These are phyloP conservation scores for Mortierella polycephala DNA, from an alignment of 371 early-diverging fungal genomes.

Conservation along the genomic window DNA sequence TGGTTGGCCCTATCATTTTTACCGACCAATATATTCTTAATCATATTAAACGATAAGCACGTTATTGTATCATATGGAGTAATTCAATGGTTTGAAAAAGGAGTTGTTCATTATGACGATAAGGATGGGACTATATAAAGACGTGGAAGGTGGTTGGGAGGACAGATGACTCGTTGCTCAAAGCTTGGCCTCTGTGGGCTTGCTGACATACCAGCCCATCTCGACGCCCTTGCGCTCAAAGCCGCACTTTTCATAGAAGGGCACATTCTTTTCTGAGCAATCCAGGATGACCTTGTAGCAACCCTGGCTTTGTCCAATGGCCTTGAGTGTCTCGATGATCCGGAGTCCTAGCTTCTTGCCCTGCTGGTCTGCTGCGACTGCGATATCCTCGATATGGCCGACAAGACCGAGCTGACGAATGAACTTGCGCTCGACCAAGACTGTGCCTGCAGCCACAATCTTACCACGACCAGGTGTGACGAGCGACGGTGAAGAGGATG, in stretches of 20 bases:
- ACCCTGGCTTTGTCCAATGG: constrained; percentile 70
- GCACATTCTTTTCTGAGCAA: constrained; percentile 87
- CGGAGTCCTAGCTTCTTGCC: constrained; percentile 87
- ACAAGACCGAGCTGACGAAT: constrained; percentile 88
- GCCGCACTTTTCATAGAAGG: constrained; percentile 97
- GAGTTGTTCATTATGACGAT: background rate
- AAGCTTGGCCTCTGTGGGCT: constrained; percentile 36
- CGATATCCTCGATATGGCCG: constrained; percentile 95
- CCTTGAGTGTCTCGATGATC: constrained; percentile 81
- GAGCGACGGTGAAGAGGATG: constrained; percentile 31
- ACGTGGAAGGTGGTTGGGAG: background rate
- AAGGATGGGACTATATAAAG: constrained; percentile 1
- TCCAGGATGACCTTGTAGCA: constrained; percentile 91
- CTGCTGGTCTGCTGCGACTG: constrained; percentile 90
- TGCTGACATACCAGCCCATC: constrained; percentile 78
- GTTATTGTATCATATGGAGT: background rate
- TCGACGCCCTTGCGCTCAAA: constrained; percentile 87
- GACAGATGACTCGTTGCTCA: background rate
- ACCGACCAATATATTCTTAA: background rate
- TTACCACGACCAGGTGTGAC: constrained; percentile 54
- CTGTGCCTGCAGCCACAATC: constrained; percentile 95
- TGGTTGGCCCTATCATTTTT: background rate
- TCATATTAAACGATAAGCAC: background rate
- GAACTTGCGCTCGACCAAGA: constrained; percentile 97
- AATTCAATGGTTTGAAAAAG: too few relatives aligned